These are phyloP conservation scores for Asparagopsis taxiformis DNA, from an alignment of 31 red algal genomes.

Conservation along the genomic window DNA sequence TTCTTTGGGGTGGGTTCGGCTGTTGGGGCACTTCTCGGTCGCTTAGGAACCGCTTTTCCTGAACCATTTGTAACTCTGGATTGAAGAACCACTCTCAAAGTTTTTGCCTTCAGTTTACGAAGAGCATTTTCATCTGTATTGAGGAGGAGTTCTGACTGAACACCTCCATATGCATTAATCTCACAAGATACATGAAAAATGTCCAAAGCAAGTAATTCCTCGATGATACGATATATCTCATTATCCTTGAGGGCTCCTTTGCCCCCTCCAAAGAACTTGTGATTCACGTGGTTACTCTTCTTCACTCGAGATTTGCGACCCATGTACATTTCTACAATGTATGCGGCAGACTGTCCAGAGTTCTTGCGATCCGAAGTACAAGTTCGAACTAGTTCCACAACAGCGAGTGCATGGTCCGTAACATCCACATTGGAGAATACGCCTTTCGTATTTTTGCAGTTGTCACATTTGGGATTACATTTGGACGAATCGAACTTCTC, in stretches of 20 bases:
- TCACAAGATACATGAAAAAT: conserved; percentile 55
- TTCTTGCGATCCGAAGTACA: conserved; percentile 12
- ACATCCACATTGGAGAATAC: conserved; percentile 64
- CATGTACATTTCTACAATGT: conserved; percentile 79
- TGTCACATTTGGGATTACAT: conserved; percentile 89
- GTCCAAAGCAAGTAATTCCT: conserved; percentile 62
- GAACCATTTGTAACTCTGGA: conserved; percentile 11
- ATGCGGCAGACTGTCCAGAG: conserved; percentile 68
- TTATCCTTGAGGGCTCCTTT: conserved; percentile 74
- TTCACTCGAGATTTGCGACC: conserved; percentile 78
- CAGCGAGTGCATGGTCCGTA: conserved; percentile 72
- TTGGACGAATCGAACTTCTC: conserved; percentile 74
- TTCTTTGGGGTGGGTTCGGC: not conserved
- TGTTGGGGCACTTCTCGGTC: not conserved
- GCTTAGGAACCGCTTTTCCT: not conserved
- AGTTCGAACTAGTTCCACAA: conserved; percentile 34
- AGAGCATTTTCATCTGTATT: conserved; percentile 22
- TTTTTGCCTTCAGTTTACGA: conserved; percentile 17
- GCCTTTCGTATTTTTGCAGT: conserved; percentile 68
- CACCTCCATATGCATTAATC: conserved; percentile 79
- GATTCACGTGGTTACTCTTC: conserved; percentile 40
- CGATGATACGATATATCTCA: conserved; percentile 78
- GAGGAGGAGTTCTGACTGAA: conserved; percentile 49
- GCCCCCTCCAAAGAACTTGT: conserved; percentile 64
- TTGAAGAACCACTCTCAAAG: conserved; percentile 28